phyloP scores from a whole-genome alignment of 2,329 filamentous ascomycete genomes.

The Fusarium sp. region DNA sequence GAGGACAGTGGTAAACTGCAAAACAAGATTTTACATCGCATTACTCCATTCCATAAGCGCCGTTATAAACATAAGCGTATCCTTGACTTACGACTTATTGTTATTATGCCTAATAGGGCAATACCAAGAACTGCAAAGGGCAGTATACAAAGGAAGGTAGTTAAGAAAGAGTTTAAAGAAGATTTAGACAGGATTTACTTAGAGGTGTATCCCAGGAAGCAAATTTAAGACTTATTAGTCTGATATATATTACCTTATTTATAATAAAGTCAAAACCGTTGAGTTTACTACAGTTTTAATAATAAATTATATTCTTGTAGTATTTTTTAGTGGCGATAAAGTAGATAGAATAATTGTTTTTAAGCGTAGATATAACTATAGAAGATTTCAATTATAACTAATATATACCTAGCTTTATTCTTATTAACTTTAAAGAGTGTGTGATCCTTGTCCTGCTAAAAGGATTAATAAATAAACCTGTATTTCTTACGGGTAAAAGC shows the following conservation, averaged over 20 bases:
- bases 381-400: no score
- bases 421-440: no score
- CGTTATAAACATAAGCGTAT: neutral
- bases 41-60: neutral
- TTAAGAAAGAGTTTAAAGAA: neutral
- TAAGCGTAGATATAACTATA: no score
- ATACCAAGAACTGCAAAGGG: neutral
- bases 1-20: neutral
- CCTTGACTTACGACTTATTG: neutral
- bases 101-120: neutral
- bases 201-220: neutral
- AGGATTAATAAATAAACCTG: no score
- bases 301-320: no score
- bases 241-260: no score
- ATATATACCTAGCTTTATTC: no score
- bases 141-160: neutral
- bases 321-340: no score
- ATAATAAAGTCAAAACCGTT: rapidly evolving
- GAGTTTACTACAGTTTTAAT: no score
- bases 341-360: no score
- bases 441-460: no score
- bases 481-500: no score
- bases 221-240: neutral
- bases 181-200: neutral
- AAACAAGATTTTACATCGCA: neutral